A percentile compares a stretch with the other conserved stretches of the same genome.
Evolutionary conservation across 768 basidiomycete genomes (phyloP).

Genomic region (Macrolepiota albuminosa): DNA sequence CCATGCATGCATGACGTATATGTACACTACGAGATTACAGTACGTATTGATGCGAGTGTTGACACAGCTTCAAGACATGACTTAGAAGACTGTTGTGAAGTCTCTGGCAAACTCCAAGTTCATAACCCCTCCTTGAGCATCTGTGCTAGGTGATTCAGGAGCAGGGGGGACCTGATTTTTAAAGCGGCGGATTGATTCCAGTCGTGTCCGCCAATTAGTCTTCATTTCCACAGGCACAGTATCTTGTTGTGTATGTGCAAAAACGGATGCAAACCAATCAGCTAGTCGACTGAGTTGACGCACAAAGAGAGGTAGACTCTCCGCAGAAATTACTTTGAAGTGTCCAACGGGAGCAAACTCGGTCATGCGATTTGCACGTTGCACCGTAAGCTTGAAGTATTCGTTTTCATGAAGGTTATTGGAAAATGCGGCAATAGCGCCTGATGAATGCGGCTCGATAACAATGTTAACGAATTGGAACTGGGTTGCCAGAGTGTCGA

Average conservation of each 20-base stretch:
- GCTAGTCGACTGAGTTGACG: constrained; percentile 84
- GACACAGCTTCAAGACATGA: constrained; percentile 1
- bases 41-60: background rate
- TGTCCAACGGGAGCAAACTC: constrained; percentile 91
- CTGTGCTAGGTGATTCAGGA: constrained; percentile 17
- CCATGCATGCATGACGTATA: background rate
- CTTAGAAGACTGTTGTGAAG: constrained; percentile 50
- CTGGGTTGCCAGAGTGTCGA: constrained; percentile 87
- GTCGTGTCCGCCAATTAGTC: constrained; percentile 83
- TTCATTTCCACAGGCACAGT: constrained; percentile 70
- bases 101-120: constrained; percentile 50
- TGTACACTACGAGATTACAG: background rate
- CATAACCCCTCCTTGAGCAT: constrained; percentile 40
- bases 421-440: constrained; percentile 80
- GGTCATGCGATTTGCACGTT: constrained; percentile 85
- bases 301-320: constrained; percentile 80
- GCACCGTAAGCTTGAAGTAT: constrained; percentile 93
- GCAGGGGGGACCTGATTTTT: constrained; percentile 32
- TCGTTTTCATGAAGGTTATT: constrained; percentile 85
- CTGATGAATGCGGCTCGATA: constrained; percentile 87
- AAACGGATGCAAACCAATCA: constrained; percentile 89
- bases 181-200: constrained; percentile 78
- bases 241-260: constrained; percentile 66
- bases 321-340: constrained; percentile 91
- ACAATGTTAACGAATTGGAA: constrained; percentile 99